A percentile compares a stretch with the other conserved stretches of the same genome.
phyloP scores from a whole-genome alignment of 352 stramenopile genomes.

The Pythium rhizo-oryzae region DNA sequence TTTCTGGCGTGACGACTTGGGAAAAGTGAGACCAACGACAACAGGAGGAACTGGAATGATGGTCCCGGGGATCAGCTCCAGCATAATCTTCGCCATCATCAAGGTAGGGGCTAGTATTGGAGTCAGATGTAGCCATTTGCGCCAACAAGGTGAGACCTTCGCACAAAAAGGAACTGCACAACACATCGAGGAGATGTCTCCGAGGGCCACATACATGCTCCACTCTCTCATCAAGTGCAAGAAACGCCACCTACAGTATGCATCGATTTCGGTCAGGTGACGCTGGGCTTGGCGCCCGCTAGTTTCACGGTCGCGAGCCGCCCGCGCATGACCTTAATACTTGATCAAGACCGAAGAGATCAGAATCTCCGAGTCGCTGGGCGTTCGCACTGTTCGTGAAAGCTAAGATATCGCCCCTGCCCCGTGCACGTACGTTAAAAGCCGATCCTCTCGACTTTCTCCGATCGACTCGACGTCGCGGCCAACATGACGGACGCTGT shows the following conservation, averaged over 20 bases:
- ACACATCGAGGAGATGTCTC: too few species aligned
- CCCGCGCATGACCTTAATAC: conserved; percentile 17
- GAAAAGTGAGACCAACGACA: background rate
- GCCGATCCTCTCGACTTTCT: conserved; percentile 6
- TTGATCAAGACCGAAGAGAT: conserved; percentile 21
- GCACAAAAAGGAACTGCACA: too few species aligned
- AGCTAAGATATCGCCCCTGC: conserved; percentile 5
- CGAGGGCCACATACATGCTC: too few species aligned
- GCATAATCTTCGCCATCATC: conserved; percentile 4
- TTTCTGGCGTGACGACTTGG: too few species aligned
- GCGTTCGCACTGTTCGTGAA: conserved; percentile 24
- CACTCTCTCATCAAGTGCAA: too few species aligned
- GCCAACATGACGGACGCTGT: conserved; percentile 9
- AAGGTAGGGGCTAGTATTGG: background rate
- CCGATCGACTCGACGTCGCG: conserved; percentile 15
- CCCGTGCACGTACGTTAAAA: background rate
- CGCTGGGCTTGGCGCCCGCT: background rate
- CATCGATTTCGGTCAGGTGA: background rate
- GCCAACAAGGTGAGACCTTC: too few species aligned
- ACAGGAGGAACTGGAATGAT: background rate
- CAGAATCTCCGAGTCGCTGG: conserved; percentile 18
- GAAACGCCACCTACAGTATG: background rate
- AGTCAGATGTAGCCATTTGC: background rate
- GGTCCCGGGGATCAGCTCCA: background rate
- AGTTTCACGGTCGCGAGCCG: conserved; percentile 1